phyloP scores from a whole-genome alignment of 805 yeast genomes.

The Candida germanica region DNA sequence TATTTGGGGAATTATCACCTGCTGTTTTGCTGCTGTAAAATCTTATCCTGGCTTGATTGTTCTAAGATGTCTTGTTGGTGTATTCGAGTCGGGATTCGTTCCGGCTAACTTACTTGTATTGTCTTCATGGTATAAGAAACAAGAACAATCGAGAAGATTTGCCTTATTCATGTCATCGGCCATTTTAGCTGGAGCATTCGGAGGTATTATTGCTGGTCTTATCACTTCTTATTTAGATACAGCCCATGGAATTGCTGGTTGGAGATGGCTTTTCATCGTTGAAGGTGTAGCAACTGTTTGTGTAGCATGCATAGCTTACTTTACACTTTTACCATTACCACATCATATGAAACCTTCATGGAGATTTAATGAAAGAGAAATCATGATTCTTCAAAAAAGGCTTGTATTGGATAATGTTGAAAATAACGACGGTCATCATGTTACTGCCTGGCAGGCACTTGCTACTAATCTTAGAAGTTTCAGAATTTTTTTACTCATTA shows the following conservation, averaged over 20 bases:
- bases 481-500: conserved; percentile 8
- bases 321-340: conserved; percentile 16
- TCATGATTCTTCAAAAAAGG: conserved; percentile 4
- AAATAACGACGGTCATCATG: conserved; percentile 5
- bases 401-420: conserved; percentile 9
- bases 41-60: conserved; percentile 11
- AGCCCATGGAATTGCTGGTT: conserved; percentile 36
- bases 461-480: conserved; percentile 3
- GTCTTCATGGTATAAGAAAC: conserved; percentile 20
- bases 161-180: conserved; percentile 12
- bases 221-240: conserved; percentile 29
- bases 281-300: conserved; percentile 31
- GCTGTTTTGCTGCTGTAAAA: conserved; percentile 4
- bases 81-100: conserved; percentile 26
- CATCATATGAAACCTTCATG: conserved; percentile 7
- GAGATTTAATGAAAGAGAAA: conserved; percentile 8
- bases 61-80: conserved; percentile 26
- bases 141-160: conserved; percentile 19
- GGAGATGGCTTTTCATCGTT: conserved; percentile 46
- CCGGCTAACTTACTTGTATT: conserved; percentile 15
- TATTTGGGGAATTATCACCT: conserved; percentile 5
- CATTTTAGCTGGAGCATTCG: conserved; percentile 13
- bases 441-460: conserved; percentile 4
- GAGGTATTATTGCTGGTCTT: conserved; percentile 20
- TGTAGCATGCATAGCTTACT: conserved; percentile 36